A percentile compares a stretch with the other conserved stretches of the same genome.
Conservation (phyloP, 108 stramenopile genomes). For the Aurantiochytrium sp. region DNA sequence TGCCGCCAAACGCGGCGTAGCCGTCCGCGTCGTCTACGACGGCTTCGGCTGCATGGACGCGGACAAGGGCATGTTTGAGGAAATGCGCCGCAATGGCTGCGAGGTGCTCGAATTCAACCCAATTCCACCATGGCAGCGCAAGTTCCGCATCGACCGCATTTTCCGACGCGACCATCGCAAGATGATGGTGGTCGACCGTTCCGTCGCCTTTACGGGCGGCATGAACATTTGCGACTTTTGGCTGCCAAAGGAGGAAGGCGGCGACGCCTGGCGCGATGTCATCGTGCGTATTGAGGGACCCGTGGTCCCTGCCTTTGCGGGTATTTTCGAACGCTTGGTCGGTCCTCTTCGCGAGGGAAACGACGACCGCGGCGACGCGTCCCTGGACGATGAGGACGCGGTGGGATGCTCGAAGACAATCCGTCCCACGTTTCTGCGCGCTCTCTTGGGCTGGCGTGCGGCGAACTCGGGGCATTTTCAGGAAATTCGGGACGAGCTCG, state of each 20-base stretch:
- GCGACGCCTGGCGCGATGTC: conserved; percentile 10
- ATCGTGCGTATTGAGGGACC: conserved; percentile 2
- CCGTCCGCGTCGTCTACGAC: neutral
- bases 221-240: conserved; percentile 13
- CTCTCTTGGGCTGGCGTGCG: neutral
- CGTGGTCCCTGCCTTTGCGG: neutral
- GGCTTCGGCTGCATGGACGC: neutral
- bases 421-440: neutral
- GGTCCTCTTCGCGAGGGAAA: neutral
- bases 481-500: neutral
- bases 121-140: neutral
- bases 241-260: neutral
- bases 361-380: neutral
- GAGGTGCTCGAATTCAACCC: conserved; percentile 1
- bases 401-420: too few species aligned
- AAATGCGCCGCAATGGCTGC: neutral
- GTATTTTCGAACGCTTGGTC: neutral
- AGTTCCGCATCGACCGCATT: neutral
- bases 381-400: too few species aligned
- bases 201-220: neutral
- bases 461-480: neutral
- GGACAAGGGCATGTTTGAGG: neutral
- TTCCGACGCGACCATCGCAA: conserved; percentile 11
- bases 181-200: neutral
- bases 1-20: neutral